phyloP scores from a whole-genome alignment of 1,139 yeast genomes.

The Kurtzmaniella natalensis region DNA sequence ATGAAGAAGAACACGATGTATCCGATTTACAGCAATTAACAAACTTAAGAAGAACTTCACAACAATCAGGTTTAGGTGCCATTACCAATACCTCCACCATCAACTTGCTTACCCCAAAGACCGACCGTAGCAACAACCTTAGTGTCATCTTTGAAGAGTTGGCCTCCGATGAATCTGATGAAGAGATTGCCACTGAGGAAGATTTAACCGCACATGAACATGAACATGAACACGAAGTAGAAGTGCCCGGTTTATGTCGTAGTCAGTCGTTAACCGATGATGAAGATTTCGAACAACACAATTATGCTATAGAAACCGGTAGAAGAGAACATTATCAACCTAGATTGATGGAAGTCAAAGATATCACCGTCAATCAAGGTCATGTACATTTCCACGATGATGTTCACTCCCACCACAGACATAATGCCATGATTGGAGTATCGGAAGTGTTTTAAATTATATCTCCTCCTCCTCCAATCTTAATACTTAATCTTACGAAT shows the following conservation, averaged over 20 bases:
- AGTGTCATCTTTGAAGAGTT: conserved; percentile 3
- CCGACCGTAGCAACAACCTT: background rate
- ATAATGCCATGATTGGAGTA: conserved; percentile 5
- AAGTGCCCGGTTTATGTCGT: conserved; percentile 6
- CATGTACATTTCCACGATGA: conserved; percentile 1
- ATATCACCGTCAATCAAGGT: background rate
- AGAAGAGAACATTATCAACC: conserved; percentile 2
- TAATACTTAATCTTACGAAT: too few relatives aligned
- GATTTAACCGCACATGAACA: too few relatives aligned
- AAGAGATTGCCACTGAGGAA: conserved; percentile 5
- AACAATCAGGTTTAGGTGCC: conserved; percentile 3
- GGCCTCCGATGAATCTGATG: background rate
- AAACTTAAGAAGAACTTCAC: conserved; percentile 2
- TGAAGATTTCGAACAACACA: conserved; percentile 7
- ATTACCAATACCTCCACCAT: conserved; percentile 6
- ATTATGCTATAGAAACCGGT: conserved; percentile 4
- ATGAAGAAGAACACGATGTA: conserved; percentile 7
- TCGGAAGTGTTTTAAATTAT: background rate
- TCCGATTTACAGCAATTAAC: conserved; percentile 1
- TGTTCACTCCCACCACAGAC: conserved; percentile 4
- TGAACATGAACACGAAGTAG: conserved; percentile 6
- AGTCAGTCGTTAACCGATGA: conserved; percentile 7
- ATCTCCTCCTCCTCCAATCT: too few relatives aligned
- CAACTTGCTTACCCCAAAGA: background rate
- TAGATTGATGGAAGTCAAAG: conserved; percentile 3